Base-by-base conservation (phyloP, 495 filamentous ascomycete species). In the Lentithecium fluviatile region DNA sequence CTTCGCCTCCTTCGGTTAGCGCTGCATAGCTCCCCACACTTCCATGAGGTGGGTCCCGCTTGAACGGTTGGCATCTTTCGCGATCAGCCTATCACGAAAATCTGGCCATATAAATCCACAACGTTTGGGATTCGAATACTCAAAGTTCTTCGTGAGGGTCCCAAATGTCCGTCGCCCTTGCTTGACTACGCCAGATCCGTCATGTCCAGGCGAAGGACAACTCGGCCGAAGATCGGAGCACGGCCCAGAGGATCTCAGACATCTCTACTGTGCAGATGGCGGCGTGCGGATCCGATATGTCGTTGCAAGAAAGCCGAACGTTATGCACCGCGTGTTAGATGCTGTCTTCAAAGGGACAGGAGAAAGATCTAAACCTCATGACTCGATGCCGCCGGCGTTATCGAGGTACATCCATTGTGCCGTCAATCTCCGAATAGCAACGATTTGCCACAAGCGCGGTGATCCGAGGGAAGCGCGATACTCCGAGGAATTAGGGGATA, bases 1-100 rank as follows among this genome's bases (percentile, higher is more conserved):
- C 43, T 15, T 37, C 36, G 36, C 48, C 60, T 21, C n/a, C 45
- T 57, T 15, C 45, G 42, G 60, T 64, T 64, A 64, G 60, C 54
- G 60, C 13, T 32, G 29, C 29, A 32, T 32, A 32, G 29, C 29
- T 32, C 29, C 40, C 40, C 19, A n/a, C 40, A 43, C 40, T 43
- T 5, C 4, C 40, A 32, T 3, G 5, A 6, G 19, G 6, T 43
- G 15, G 5, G 15, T 38, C 8, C 36, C 36, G 8, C 36, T 8
- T 8, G 36, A 15, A 7, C 8, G 15, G 36, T 15, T 38, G 36
- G 8, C 36, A 38, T 38, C 40, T 43, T 13, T 20, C 40, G 13
- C 40, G 29, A 10, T 4, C 29, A 32, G 10, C 29, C 29, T 32
- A 32, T 32, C 29, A 10, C 29, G 29, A 32, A 32, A 32, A 32